Percentiles rank a stretch among this genome's conserved stretches.
These are phyloP conservation scores for Umbelopsis sp. DNA, from an alignment of 371 early-diverging fungal genomes.

Conservation along the genomic window DNA sequence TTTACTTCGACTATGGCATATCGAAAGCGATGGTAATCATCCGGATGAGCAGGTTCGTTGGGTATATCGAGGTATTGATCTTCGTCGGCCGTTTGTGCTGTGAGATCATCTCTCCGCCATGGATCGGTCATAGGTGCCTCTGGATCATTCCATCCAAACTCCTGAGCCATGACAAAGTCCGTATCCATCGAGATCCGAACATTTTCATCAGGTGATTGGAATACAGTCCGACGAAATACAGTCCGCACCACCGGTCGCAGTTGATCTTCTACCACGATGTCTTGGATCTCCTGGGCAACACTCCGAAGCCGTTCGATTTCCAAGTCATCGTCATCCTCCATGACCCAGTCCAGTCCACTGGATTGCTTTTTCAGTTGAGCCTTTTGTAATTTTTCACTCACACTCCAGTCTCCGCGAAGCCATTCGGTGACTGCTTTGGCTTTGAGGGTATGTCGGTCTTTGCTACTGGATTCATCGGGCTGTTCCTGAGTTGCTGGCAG, in stretches of 20 bases:
- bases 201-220: slow-evolving; percentile 88
- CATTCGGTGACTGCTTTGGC: slow-evolving; percentile 34
- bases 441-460: slow-evolving; percentile 40
- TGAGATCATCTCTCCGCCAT: slow-evolving; percentile 95
- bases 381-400: slow-evolving; percentile 81
- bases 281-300: slow-evolving; percentile 84
- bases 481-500: slow-evolving; percentile 15
- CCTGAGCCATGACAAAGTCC: slow-evolving; percentile 89
- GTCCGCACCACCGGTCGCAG: slow-evolving; percentile 85
- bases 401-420: slow-evolving; percentile 76
- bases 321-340: slow-evolving; percentile 51
- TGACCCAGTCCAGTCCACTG: slow-evolving; percentile 24
- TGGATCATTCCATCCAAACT: slow-evolving; percentile 46
- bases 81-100: neutral
- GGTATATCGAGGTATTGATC: slow-evolving; percentile 38
- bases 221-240: slow-evolving; percentile 91
- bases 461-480: slow-evolving; percentile 74
- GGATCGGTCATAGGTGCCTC: slow-evolving; percentile 55
- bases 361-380: slow-evolving; percentile 66
- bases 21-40: slow-evolving; percentile 8
- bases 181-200: slow-evolving; percentile 92
- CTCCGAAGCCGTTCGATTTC: slow-evolving; percentile 75
- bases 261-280: slow-evolving; percentile 69
- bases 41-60: slow-evolving; percentile 86
- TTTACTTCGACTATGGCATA: slow-evolving; percentile 17